Conservation (phyloP, 2,329 filamentous ascomycete species). For the Metarhizium album region DNA sequence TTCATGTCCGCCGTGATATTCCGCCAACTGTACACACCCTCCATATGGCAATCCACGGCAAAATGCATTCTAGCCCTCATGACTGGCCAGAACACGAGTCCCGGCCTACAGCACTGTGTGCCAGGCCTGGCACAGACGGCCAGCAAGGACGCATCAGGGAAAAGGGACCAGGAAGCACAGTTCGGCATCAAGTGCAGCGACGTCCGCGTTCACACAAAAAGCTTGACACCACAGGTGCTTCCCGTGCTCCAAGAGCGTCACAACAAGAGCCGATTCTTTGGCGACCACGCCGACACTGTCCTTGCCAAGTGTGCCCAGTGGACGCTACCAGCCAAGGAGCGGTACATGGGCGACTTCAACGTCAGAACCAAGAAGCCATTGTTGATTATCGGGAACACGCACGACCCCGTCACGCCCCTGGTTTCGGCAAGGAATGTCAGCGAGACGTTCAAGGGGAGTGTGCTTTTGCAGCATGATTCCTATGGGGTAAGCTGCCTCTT, state of each 20-base stretch:
- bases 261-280: conserved; percentile 17
- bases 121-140: background rate
- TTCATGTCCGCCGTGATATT: background rate
- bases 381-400: conserved; percentile 27
- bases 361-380: conserved; percentile 22
- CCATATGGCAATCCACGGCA: conserved; percentile 2
- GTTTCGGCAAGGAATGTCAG: conserved; percentile 4
- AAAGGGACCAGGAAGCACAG: conserved; percentile 1
- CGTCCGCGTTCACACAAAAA: conserved; percentile 14
- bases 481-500: background rate
- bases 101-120: background rate
- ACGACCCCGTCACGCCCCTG: conserved; percentile 15
- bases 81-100: background rate
- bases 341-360: conserved; percentile 21
- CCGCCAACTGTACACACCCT: conserved; percentile 1
- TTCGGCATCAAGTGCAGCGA: conserved; percentile 27
- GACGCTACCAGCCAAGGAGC: conserved; percentile 25
- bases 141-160: background rate
- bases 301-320: conserved; percentile 26
- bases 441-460: conserved; percentile 5
- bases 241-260: conserved; percentile 14
- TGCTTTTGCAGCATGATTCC: conserved; percentile 3
- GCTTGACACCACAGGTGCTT: conserved; percentile 18
- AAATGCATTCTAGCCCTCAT: background rate
- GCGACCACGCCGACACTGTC: conserved; percentile 9